Percentiles rank a stretch among this genome's conserved stretches.
phyloP scores from a whole-genome alignment of 2,329 filamentous ascomycete genomes.

The Elsinoe australis region DNA sequence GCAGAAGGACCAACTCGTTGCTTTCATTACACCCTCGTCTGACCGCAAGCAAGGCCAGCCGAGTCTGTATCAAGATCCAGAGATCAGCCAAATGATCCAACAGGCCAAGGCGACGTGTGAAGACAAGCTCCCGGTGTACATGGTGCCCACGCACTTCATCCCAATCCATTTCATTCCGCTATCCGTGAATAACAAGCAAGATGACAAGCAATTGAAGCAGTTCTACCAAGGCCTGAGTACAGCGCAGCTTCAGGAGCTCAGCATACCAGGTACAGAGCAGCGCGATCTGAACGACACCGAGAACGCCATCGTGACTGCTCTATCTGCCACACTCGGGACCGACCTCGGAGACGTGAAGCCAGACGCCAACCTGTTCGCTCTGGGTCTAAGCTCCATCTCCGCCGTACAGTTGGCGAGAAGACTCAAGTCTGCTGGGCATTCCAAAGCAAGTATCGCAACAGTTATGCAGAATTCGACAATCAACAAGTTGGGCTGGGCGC shows the following conservation, averaged over 20 bases:
- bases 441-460: constrained; percentile 53
- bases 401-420: constrained; percentile 61
- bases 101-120: constrained; percentile 57
- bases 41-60: constrained; percentile 18
- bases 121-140: constrained; percentile 67
- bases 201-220: constrained; percentile 59
- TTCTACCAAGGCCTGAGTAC: constrained; percentile 57
- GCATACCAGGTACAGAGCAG: constrained; percentile 25
- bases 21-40: constrained; percentile 51
- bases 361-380: constrained; percentile 67
- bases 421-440: constrained; percentile 57
- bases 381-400: constrained; percentile 83
- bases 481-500: constrained; percentile 33
- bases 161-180: constrained; percentile 65
- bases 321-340: constrained; percentile 49
- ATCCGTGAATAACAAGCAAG: constrained; percentile 83
- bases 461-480: constrained; percentile 54
- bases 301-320: constrained; percentile 43
- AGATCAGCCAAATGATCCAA: constrained; percentile 32
- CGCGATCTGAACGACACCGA: constrained; percentile 34
- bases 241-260: constrained; percentile 50
- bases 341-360: constrained; percentile 40
- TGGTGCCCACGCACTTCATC: constrained; percentile 82
- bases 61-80: constrained; percentile 1
- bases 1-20: constrained; percentile 73